Conservation (phyloP, 805 yeast species). For the Teunomyces stri region DNA sequence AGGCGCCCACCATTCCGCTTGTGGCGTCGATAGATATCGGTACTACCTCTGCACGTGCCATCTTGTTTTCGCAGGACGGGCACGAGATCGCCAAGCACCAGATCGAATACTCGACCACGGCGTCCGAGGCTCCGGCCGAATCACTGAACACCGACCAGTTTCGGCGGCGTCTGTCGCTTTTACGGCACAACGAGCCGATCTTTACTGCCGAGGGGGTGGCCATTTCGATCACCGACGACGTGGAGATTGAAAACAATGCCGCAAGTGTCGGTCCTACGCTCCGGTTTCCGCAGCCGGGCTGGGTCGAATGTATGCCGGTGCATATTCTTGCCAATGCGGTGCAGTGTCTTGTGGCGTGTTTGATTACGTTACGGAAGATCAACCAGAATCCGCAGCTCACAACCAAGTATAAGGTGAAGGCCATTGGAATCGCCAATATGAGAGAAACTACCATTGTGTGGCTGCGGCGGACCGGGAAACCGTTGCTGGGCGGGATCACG, state of each 20-base stretch:
- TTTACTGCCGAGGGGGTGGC: constrained; percentile 76
- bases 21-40: constrained; percentile 85
- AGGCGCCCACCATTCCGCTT: constrained; percentile 40
- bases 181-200: constrained; percentile 53
- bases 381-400: constrained; percentile 51
- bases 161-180: constrained; percentile 42
- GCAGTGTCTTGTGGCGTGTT: constrained; percentile 71
- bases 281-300: constrained; percentile 76
- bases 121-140: constrained; percentile 49
- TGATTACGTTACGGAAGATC: constrained; percentile 53
- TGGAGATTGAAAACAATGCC: constrained; percentile 61
- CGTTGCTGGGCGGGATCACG: constrained; percentile 84
- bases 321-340: constrained; percentile 78
- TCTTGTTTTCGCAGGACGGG: constrained; percentile 71
- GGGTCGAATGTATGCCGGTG: constrained; percentile 92
- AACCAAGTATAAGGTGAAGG: constrained; percentile 59
- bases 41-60: constrained; percentile 88
- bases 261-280: constrained; percentile 64
- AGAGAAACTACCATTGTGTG: constrained; percentile 91
- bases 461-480: constrained; percentile 79
- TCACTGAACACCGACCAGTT: constrained; percentile 44
- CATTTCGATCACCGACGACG: constrained; percentile 53
- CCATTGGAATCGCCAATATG: constrained; percentile 92
- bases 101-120: constrained; percentile 81
- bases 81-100: constrained; percentile 84